Evolutionary conservation across 148 eudicot species (phyloP), one percentile per base, ranked within the genome.

Genomic region (Amaranthus palmeri): DNA sequence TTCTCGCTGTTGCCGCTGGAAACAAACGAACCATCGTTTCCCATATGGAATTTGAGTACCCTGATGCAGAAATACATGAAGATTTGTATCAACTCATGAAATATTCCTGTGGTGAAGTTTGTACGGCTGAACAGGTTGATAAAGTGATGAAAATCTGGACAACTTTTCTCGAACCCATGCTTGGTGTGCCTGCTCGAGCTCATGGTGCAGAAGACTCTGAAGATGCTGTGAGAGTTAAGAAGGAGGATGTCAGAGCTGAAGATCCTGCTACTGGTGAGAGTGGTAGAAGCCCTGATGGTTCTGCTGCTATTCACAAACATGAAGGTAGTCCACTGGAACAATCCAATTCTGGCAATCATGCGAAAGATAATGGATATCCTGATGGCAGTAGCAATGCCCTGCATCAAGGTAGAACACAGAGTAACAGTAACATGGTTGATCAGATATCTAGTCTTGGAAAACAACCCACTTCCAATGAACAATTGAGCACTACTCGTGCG

Each of bases 81-180:
- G 98, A 93, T 73, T 72, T 93, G 48, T 87, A 86, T 82, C 87
- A 89, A 73, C 87, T 93, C 42, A 84, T 93, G 74, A 87, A 91
- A 69, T 89, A 81, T 83, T 86, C 95, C 25, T 91, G 95, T 68
- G 85, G 79, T 74, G 96, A 91, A 86, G 77, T 85, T 60, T 88
- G 91, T 84, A 69, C 97, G 52, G 78, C 85, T 74, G 97, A 91
- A 69, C 92, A 87, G 83, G 72, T 83, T 79, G 92, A 91, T 72
- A 87, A 86, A 77, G 96, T 86, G 71, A 82, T 93, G 91, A 86
- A 89, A 81, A 82, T 93, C 54, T 93, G 98, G 98, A 88, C 88
- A 67, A 65, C 86, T 11, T 87, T 93, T 52, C 65, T 93, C 63
- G 98, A 93, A 79, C 87, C 84, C 9, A 68, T 93, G 74, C 80